Conservation (phyloP, 805 yeast genomes). For the Hanseniaspora taiwanica region DNA sequence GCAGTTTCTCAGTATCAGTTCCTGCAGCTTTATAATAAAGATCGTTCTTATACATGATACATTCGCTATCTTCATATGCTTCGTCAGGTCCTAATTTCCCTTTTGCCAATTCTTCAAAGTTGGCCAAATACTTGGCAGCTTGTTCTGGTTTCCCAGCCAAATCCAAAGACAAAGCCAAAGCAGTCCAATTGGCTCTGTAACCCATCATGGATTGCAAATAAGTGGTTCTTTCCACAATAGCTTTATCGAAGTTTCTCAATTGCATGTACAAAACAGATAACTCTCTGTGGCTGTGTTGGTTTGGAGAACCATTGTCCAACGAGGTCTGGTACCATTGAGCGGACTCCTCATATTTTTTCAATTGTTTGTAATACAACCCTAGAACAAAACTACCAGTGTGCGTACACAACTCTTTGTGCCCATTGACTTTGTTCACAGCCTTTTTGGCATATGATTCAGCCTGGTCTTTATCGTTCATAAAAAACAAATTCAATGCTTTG, state of each 20-base stretch:
- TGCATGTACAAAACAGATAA: conserved; percentile 71
- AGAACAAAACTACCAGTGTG: conserved; percentile 41
- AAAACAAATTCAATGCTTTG: conserved; percentile 60
- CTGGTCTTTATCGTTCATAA: conserved; percentile 45
- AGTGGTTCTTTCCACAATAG: conserved; percentile 49
- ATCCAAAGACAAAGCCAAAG: conserved; percentile 74
- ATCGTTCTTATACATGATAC: conserved; percentile 57
- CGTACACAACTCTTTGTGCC: conserved; percentile 30
- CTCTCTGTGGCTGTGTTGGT: conserved; percentile 71
- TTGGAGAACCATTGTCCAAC: conserved; percentile 61
- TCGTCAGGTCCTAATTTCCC: conserved; percentile 58
- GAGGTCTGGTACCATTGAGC: conserved; percentile 67
- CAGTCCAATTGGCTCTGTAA: conserved; percentile 83
- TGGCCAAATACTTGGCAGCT: conserved; percentile 58
- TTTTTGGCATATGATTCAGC: conserved; percentile 47
- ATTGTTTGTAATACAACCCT: conserved; percentile 68
- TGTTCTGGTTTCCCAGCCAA: conserved; percentile 51
- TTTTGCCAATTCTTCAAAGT: conserved; percentile 62
- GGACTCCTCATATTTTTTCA: conserved; percentile 61
- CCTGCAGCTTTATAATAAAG: conserved; percentile 37
- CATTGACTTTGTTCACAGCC: conserved; percentile 46
- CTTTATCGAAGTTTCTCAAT: conserved; percentile 53
- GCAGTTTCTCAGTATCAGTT: conserved; percentile 24
- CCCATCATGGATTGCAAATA: conserved; percentile 67
- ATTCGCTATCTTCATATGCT: conserved; percentile 68